phyloP scores from a whole-genome alignment of 2,329 filamentous ascomycete genomes.

The Colletotrichum paranaense region DNA sequence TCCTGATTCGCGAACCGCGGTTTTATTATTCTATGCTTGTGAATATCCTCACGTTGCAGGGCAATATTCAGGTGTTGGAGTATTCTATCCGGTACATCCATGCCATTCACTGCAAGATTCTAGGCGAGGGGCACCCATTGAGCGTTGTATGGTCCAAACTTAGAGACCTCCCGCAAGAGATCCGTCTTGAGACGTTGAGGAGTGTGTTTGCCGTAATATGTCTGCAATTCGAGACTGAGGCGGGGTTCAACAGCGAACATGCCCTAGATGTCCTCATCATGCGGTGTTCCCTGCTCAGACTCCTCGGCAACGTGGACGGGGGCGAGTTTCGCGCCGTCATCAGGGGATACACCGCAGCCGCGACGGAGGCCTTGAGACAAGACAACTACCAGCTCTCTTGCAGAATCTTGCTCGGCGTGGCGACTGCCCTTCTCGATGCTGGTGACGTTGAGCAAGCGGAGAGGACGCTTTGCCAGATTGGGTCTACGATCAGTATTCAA shows the following conservation, averaged over 20 bases:
- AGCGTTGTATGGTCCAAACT: background rate
- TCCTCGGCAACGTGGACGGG: background rate
- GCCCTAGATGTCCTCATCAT: background rate
- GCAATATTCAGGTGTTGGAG: background rate
- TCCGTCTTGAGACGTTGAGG: background rate
- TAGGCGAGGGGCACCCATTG: background rate
- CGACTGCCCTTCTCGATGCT: background rate
- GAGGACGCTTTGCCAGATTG: background rate
- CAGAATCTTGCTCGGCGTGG: background rate
- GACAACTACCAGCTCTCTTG: background rate
- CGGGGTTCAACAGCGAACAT: background rate
- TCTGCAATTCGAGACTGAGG: background rate
- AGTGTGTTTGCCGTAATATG: background rate
- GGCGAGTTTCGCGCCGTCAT: background rate
- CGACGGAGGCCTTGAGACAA: background rate
- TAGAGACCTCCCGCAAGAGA: background rate
- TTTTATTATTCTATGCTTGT: background rate
- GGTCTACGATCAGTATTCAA: background rate
- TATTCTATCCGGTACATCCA: background rate
- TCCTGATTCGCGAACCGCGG: background rate
- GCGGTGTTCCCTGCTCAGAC: background rate
- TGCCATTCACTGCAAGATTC: background rate
- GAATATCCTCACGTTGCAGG: background rate
- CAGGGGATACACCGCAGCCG: background rate
- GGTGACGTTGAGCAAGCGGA: background rate